Evolutionary conservation across 805 yeast species (phyloP).

Genomic region (Zygoascus flipseniorum): DNA sequence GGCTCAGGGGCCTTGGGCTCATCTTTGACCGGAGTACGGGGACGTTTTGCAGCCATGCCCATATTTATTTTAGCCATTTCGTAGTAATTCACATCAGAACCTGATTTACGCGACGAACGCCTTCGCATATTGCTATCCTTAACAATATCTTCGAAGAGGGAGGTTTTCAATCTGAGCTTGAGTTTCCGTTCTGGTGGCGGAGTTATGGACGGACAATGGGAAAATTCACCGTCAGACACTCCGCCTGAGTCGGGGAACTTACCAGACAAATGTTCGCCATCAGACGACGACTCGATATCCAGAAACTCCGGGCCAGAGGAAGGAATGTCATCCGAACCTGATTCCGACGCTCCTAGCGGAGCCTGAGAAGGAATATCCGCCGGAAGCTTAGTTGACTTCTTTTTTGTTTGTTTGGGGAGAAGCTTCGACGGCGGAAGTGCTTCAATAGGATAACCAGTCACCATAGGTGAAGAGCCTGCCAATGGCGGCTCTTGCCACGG

Average conservation of each 20-base stretch:
- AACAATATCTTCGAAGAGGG: constrained; percentile 14
- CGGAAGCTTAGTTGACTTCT: background rate
- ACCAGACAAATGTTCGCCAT: constrained; percentile 1
- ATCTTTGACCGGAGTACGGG: constrained; percentile 8
- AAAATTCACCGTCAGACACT: background rate
- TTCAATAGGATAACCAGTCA: constrained; percentile 68
- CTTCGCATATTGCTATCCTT: constrained; percentile 12
- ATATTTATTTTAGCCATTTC: constrained; percentile 12
- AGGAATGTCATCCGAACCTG: background rate
- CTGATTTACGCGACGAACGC: constrained; percentile 7
- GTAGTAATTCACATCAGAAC: constrained; percentile 10
- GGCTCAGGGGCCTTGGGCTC: background rate
- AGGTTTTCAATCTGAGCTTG: constrained; percentile 18
- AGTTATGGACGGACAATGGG: constrained; percentile 4
- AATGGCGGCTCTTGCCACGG: constrained; percentile 26
- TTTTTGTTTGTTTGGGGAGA: constrained; percentile 8
- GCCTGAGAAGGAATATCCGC: constrained; percentile 48
- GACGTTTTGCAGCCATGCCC: constrained; percentile 7
- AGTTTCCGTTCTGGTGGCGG: constrained; percentile 14
- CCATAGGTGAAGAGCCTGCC: constrained; percentile 46
- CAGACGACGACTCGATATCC: constrained; percentile 4
- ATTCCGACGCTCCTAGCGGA: constrained; percentile 26
- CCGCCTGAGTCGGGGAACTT: background rate
- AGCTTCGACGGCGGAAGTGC: constrained; percentile 55
- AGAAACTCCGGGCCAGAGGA: constrained; percentile 2